phyloP scores from a whole-genome alignment of 2,329 filamentous ascomycete genomes.

The Neonectria sp. region DNA sequence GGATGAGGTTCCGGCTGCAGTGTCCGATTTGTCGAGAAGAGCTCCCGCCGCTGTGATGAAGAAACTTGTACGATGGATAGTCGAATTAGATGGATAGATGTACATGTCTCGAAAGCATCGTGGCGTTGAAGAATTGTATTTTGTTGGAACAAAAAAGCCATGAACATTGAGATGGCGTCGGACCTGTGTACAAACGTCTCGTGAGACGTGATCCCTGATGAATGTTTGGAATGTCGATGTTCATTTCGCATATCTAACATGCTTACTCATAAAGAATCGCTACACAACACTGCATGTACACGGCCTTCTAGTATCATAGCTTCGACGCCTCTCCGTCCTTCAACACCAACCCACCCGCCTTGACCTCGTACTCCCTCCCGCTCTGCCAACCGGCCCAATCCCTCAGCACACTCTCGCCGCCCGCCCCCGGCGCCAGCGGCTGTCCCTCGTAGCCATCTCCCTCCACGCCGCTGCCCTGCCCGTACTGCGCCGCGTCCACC shows the following conservation, averaged over 20 bases:
- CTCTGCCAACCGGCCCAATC: slow-evolving; percentile 85
- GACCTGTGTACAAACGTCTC: too few relatives aligned
- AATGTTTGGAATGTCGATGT: too few relatives aligned
- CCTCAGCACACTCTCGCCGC: slow-evolving; percentile 78
- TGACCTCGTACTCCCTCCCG: slow-evolving; percentile 79
- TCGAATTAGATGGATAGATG: not conserved
- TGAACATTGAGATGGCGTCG: too few relatives aligned
- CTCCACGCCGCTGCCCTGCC: slow-evolving; percentile 76
- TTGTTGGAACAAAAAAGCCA: not conserved
- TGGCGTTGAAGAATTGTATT: slow-evolving; percentile 14
- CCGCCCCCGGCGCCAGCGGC: slow-evolving; percentile 75
- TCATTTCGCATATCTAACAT: too few relatives aligned
- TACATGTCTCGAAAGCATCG: slow-evolving; percentile 1
- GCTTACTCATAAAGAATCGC: not conserved
- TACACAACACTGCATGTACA: not conserved
- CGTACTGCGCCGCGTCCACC: slow-evolving; percentile 59
- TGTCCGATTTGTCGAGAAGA: slow-evolving; percentile 96
- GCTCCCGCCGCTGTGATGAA: slow-evolving; percentile 81
- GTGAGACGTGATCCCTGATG: too few relatives aligned
- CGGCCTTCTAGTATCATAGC: slow-evolving; percentile 45
- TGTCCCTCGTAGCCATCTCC: slow-evolving; percentile 77
- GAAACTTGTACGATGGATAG: slow-evolving; percentile 4
- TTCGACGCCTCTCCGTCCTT: slow-evolving; percentile 51
- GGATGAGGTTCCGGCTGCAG: slow-evolving; percentile 94
- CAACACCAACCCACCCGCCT: slow-evolving; percentile 73